Evolutionary conservation across 257 asterid genomes (phyloP).

Genomic region (Fraxinus americana): DNA sequence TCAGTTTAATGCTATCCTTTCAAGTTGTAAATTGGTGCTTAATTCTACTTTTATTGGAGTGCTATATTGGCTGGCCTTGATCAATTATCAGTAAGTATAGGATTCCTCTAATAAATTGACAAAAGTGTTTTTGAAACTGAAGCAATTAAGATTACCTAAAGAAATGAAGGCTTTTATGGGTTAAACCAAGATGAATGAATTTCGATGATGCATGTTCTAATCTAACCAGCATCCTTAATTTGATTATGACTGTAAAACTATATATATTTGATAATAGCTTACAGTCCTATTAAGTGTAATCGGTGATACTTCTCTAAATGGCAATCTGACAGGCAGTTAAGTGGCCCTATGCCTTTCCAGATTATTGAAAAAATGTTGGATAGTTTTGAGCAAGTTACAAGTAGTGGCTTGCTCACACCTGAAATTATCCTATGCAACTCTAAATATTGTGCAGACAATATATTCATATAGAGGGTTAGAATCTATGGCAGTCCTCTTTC

Average conservation of each 20-base stretch:
- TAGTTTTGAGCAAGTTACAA: conserved; percentile 12
- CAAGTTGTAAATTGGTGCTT: neutral
- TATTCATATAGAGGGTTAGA: neutral
- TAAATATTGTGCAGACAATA: conserved; percentile 2
- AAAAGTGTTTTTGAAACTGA: neutral
- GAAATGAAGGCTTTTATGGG: neutral
- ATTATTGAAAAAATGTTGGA: neutral
- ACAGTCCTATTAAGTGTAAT: neutral
- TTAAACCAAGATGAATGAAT: neutral
- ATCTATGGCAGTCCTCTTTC: neutral
- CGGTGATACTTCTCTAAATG: neutral
- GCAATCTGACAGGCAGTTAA: neutral
- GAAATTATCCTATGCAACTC: conserved; percentile 13
- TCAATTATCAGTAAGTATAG: neutral
- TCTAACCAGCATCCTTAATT: neutral
- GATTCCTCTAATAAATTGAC: neutral
- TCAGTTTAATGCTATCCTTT: neutral
- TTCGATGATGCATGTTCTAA: neutral
- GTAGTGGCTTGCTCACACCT: conserved; percentile 14
- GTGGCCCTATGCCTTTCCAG: neutral
- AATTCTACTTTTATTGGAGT: neutral
- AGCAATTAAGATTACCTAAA: neutral
- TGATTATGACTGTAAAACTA: neutral
- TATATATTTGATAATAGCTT: neutral
- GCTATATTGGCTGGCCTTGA: neutral